Evolutionary conservation across 345 rosid species (phyloP).

Genomic region (Populus pruinosa): DNA sequence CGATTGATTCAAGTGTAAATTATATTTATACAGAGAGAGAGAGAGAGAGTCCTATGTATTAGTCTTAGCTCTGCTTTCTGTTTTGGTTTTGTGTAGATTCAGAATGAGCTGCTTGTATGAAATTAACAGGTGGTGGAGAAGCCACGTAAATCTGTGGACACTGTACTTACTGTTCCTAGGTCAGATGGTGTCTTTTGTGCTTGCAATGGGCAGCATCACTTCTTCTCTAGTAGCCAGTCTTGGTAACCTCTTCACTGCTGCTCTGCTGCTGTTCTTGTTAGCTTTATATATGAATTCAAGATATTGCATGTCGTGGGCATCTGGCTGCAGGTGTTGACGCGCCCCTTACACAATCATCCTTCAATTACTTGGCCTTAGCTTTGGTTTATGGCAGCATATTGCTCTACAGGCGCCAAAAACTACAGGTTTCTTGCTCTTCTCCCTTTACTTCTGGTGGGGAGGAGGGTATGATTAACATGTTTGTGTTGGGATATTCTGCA

Average conservation of each 20-base stretch:
- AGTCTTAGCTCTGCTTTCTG: too few relatives aligned
- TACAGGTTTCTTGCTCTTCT: conserved; percentile 23
- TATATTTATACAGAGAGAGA: too few relatives aligned
- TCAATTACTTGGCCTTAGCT: conserved; percentile 42
- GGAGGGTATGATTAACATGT: not conserved
- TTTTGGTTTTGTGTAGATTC: too few relatives aligned
- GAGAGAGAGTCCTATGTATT: too few relatives aligned
- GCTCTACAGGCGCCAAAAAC: conserved; percentile 38
- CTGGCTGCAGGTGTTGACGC: conserved; percentile 49
- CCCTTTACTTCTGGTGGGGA: not conserved
- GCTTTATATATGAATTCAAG: not conserved
- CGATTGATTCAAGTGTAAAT: too few relatives aligned
- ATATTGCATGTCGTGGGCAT: not conserved
- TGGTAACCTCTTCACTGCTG: conserved; percentile 28
- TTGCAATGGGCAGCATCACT: conserved; percentile 45
- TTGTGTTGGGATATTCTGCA: conserved; percentile 13
- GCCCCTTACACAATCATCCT: conserved; percentile 46
- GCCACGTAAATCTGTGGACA: conserved; percentile 21
- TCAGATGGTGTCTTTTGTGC: conserved; percentile 44
- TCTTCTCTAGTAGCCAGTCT: conserved; percentile 50
- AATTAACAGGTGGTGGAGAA: conserved; percentile 29
- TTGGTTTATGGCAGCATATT: conserved; percentile 47
- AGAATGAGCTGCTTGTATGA: conserved; percentile 15
- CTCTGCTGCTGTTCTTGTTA: not conserved
- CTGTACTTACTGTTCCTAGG: conserved; percentile 43